Evolutionary conservation across 164 flowering plant species (phyloP).

Genomic region (Piper longum): DNA sequence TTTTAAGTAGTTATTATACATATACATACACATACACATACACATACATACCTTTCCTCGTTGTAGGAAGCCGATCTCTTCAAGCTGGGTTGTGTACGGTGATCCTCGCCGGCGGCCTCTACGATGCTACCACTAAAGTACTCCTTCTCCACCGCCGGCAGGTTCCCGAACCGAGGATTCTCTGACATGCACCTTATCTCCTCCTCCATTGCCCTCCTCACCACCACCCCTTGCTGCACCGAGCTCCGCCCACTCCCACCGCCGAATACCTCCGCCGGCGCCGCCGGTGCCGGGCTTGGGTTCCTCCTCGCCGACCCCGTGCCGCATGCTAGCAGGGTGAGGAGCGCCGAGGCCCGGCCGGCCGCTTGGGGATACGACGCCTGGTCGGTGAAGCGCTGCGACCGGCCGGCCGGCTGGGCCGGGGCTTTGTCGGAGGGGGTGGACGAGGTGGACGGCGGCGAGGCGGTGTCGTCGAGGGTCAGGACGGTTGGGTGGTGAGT

Average conservation of each 20-base stretch:
- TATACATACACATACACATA: not conserved
- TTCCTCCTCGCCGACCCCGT: constrained; percentile 21
- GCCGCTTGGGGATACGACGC: constrained; percentile 11
- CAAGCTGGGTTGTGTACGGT: constrained; percentile 21
- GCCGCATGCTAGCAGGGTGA: constrained; percentile 69
- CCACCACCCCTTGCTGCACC: constrained; percentile 25
- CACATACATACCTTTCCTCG: constrained; percentile 43
- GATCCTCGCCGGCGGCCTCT: constrained; percentile 32
- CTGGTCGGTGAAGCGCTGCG: constrained; percentile 24
- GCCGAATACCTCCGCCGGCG: constrained; percentile 1
- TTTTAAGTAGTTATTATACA: not conserved
- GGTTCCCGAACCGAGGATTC: constrained; percentile 70
- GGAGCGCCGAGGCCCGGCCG: constrained; percentile 39
- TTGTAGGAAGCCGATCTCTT: constrained; percentile 64
- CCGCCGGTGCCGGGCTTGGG: constrained; percentile 12
- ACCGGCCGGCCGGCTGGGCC: not conserved
- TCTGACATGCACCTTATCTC: constrained; percentile 60
- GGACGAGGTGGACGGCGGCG: constrained; percentile 40
- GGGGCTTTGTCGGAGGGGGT: constrained; percentile 20
- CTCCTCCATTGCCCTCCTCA: constrained; percentile 20
- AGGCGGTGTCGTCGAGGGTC: constrained; percentile 12
- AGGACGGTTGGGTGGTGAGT: constrained; percentile 10
- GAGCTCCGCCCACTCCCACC: constrained; percentile 7
- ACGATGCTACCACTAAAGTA: constrained; percentile 91
- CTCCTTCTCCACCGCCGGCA: constrained; percentile 67